Evolutionary conservation across 2,329 filamentous ascomycete species (phyloP), one percentile per base, ranked within the genome.

Genomic region (Fusarium phyllophilum): DNA sequence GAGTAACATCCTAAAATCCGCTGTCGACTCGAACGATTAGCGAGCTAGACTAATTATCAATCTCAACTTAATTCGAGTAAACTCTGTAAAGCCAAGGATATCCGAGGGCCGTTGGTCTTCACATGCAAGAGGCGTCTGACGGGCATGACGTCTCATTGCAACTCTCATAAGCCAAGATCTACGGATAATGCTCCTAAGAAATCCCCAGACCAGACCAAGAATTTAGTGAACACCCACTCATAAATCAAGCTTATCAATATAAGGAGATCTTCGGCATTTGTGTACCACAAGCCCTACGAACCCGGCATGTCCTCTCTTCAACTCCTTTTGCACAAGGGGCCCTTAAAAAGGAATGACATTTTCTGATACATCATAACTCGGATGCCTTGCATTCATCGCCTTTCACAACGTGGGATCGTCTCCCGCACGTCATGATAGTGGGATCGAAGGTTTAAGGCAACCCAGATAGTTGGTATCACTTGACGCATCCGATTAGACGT

Each of bases 341-440:
- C 38, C 29, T 45, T 33, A 31, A 12, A 22, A 29, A 13, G 15
- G 26, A 60, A 60, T 52, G 51, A 24, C 22, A 17, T 39, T 58
- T 68, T 75, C 51, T 56, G 68, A 75, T 69, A 74, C 39, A 56
- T 75, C 72, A 75, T 45, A 72, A 72, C 44, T 48, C 68, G 48
- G 38, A 29, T 55, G 34, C 67, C 48, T 57, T 69, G 56, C 71
- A 59, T 62, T 46, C 59, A 57, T 58, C 46, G 31, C 36, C 59
- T 68, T 63, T 71, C 51, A 45, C 29, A 39, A 59, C 49, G 42
- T 48, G 36, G 68, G 59, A 62, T 72, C 68, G 72, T n/a, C 59
- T 68, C 29, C 55, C 41, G 44, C 44, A 72, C 67, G 67, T 62
- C 57, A 69, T 69, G 57, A 62, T 59, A 65, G 49, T 54, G 45